Base-by-base conservation (phyloP, 108 stramenopile genomes). In the Cyclotella distinguenda region DNA sequence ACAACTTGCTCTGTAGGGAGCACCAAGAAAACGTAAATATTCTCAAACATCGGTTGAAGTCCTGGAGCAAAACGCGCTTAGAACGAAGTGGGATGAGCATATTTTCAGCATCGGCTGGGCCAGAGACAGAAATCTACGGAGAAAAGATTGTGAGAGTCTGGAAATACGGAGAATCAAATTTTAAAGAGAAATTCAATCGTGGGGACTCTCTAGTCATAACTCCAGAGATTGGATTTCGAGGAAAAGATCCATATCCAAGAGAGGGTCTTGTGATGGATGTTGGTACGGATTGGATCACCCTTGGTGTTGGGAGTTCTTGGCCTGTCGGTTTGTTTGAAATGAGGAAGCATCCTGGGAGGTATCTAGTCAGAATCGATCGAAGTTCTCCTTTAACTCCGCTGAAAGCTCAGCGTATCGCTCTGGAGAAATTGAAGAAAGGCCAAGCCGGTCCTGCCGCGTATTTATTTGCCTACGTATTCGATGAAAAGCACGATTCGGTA, bases 261-360 rank as follows among this genome's bases (percentile, higher is more conserved):
- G 88, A 86, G 57, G 79, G 76, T 7, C 47, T 78, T 4, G 83
- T 89, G 0, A 78, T 81, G 57, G 88, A 89, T 59, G 84, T 85
- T 0, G 80, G 82, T 8, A 53, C 45, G 15, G 72, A 83, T 22
- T 82, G 72, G 57, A 52, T 89, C 2, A 74, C 79, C 15, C 28
- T 81, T 4, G 81, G 82, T 2, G 80, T 84, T 0, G 88, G 88
- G 28, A 46, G 59, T 26, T 40, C 72, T 1, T 89, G 85, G 83
- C 88, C 85, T 16, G 32, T 34, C 12, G 85, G 85, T 10, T n/a
- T 86, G 25, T 80, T 83, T 74, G 88, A 89, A 48, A 70, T 79
- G 50, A 76, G 88, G 43, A 84, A 82, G 36, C 59, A 64, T 27
- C 38, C 54, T 12, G 81, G 71, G 0, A 57, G 35, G 6, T 86